Percentiles rank a stretch among this genome's conserved stretches.
These are phyloP conservation scores for Penicillium alfredii DNA, from an alignment of 495 filamentous ascomycete genomes.

Conservation along the genomic window DNA sequence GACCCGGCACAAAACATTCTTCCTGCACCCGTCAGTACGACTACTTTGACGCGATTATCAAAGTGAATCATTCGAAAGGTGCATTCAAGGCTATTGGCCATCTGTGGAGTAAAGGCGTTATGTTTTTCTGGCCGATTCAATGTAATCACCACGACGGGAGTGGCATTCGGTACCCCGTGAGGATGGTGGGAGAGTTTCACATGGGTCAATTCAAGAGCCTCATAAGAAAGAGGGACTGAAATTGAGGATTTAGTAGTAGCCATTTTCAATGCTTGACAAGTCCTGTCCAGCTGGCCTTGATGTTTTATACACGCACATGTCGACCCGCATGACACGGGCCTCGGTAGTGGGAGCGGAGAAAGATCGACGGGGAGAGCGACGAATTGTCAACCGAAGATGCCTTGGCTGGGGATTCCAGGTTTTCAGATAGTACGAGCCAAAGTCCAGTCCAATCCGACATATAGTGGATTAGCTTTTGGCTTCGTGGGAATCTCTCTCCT, in stretches of 20 bases:
- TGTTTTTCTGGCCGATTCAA: slow-evolving; percentile 50
- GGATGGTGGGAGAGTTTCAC: slow-evolving; percentile 49
- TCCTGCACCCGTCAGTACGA: slow-evolving; percentile 51
- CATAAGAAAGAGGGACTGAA: slow-evolving; percentile 22
- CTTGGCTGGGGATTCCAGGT: too few species aligned
- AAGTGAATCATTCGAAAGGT: slow-evolving; percentile 47
- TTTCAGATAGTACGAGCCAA: too few species aligned
- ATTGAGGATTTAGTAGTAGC: slow-evolving; percentile 1
- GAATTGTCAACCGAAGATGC: too few species aligned
- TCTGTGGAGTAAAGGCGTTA: slow-evolving; percentile 53
- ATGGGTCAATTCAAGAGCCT: slow-evolving; percentile 35
- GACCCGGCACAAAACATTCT: slow-evolving; percentile 55
- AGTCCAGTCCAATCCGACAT: too few species aligned
- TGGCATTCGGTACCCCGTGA: slow-evolving; percentile 32
- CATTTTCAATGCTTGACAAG: too few species aligned
- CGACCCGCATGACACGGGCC: too few species aligned
- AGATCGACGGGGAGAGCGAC: too few species aligned
- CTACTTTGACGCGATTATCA: slow-evolving; percentile 46
- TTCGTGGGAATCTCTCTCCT: too few species aligned
- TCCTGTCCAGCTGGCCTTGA: too few species aligned
- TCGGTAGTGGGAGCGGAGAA: too few species aligned
- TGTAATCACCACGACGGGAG: slow-evolving; percentile 46
- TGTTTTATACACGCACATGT: too few species aligned
- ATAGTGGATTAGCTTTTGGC: too few species aligned
- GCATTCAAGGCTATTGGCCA: slow-evolving; percentile 45